Conservation (phyloP, 805 yeast species). For the Metschnikowia cerradonensis region DNA sequence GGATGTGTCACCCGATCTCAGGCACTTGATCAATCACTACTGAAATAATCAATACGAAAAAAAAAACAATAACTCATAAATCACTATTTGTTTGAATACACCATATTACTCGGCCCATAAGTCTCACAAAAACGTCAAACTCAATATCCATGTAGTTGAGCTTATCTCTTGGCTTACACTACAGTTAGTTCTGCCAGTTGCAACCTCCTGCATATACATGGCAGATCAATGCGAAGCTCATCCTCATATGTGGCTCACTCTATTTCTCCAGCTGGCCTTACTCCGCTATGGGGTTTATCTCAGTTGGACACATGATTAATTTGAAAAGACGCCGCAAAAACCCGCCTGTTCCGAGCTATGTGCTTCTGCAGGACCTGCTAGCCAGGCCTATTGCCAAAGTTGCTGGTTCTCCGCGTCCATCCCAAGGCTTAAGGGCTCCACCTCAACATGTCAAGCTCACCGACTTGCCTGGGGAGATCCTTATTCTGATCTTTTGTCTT, state of each 20-base stretch:
- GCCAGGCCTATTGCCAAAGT: neutral
- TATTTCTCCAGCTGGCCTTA: neutral
- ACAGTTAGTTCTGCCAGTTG: neutral
- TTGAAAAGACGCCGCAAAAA: slow-evolving; percentile 1
- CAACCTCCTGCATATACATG: neutral
- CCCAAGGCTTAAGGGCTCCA: neutral
- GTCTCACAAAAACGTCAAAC: too few species aligned
- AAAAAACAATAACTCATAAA: too few species aligned
- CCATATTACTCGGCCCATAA: too few species aligned
- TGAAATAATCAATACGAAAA: too few species aligned
- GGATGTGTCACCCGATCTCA: too few species aligned
- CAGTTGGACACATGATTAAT: neutral
- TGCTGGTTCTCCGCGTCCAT: neutral
- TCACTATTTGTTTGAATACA: too few species aligned
- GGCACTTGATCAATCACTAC: too few species aligned
- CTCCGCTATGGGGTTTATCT: slow-evolving; percentile 5
- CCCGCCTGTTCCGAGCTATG: neutral
- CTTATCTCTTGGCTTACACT: too few species aligned
- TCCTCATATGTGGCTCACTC: neutral
- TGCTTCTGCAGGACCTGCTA: neutral
- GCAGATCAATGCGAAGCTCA: slow-evolving; percentile 1
- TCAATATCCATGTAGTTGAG: too few species aligned
- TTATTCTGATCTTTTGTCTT: slow-evolving; percentile 35
- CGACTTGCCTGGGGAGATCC: slow-evolving; percentile 41
- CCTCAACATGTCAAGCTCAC: slow-evolving; percentile 19